Evolutionary conservation across 306 rosid genomes (phyloP).

Genomic region (Clitoria ternatea): DNA sequence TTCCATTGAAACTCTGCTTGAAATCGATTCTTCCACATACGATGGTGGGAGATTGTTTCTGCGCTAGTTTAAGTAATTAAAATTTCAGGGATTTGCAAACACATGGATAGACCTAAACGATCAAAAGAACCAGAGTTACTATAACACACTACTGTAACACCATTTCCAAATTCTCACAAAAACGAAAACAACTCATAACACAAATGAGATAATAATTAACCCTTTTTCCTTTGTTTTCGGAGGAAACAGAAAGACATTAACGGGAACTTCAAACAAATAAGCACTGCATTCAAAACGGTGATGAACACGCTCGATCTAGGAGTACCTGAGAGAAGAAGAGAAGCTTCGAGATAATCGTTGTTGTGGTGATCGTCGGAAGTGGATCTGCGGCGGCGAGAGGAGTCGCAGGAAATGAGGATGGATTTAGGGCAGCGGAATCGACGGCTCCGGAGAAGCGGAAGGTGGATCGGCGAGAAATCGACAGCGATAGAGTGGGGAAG

Average conservation of each 20-base stretch:
- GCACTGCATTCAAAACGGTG: neutral
- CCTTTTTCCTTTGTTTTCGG: neutral
- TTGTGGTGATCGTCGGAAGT: constrained; percentile 30
- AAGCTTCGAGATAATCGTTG: constrained; percentile 69
- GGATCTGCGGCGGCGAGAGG: constrained; percentile 46
- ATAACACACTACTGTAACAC: constrained; percentile 13
- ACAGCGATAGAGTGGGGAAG: constrained; percentile 25
- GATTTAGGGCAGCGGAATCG: constrained; percentile 38
- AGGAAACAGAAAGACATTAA: neutral
- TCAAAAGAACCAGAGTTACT: constrained; percentile 38
- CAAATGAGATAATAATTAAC: neutral
- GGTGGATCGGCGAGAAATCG: constrained; percentile 29
- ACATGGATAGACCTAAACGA: constrained; percentile 41
- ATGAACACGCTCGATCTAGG: neutral
- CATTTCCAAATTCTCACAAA: neutral
- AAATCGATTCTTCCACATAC: constrained; percentile 63
- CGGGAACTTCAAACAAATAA: neutral
- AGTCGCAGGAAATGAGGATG: constrained; percentile 50
- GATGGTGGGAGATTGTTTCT: constrained; percentile 81
- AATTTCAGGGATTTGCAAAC: constrained; percentile 43
- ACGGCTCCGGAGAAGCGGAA: constrained; percentile 22
- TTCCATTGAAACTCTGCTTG: constrained; percentile 44
- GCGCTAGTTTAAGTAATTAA: constrained; percentile 49
- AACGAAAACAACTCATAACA: neutral
- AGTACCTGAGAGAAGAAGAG: constrained; percentile 79